Percentiles rank a stretch among this genome's conserved stretches.
These are phyloP conservation scores for Fonsecaea erecta DNA, from an alignment of 2,329 filamentous ascomycete species.

Conservation along the genomic window DNA sequence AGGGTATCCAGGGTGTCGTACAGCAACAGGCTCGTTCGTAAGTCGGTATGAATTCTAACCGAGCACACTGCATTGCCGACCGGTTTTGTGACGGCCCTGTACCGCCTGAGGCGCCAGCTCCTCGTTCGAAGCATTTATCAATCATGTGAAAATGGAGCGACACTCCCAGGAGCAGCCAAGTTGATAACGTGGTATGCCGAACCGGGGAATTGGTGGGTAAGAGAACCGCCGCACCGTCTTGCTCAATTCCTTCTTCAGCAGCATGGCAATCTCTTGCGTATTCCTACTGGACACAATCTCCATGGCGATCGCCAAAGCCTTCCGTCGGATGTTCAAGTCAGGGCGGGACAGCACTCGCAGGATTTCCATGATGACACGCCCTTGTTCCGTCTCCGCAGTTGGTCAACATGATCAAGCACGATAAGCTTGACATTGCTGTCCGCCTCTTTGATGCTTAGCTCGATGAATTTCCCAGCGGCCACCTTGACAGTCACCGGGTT, in stretches of 20 bases:
- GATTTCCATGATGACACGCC: slow-evolving; percentile 96
- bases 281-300: slow-evolving; percentile 99
- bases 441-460: slow-evolving; percentile 94
- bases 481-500: slow-evolving; percentile 98
- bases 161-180: neutral
- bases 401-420: slow-evolving; percentile 90
- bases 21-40: neutral
- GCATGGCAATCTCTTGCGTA: slow-evolving; percentile 92
- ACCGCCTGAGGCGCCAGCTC: neutral
- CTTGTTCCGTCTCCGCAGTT: slow-evolving; percentile 83
- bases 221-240: slow-evolving; percentile 56
- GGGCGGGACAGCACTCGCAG: slow-evolving; percentile 91
- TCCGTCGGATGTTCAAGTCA: slow-evolving; percentile 92
- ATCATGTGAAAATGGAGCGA: slow-evolving; percentile 4
- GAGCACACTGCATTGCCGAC: slow-evolving; percentile 7
- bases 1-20: neutral
- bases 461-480: slow-evolving; percentile 92
- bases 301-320: slow-evolving; percentile 85
- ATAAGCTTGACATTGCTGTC: slow-evolving; percentile 99
- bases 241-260: slow-evolving; percentile 94
- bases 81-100: neutral
- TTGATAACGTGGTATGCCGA: neutral
- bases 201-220: neutral
- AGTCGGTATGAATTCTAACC: slow-evolving; percentile 22
- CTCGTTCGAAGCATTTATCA: neutral